These are phyloP conservation scores for Prunella vulgaris DNA, from an alignment of 257 asterid species.

Conservation along the genomic window DNA sequence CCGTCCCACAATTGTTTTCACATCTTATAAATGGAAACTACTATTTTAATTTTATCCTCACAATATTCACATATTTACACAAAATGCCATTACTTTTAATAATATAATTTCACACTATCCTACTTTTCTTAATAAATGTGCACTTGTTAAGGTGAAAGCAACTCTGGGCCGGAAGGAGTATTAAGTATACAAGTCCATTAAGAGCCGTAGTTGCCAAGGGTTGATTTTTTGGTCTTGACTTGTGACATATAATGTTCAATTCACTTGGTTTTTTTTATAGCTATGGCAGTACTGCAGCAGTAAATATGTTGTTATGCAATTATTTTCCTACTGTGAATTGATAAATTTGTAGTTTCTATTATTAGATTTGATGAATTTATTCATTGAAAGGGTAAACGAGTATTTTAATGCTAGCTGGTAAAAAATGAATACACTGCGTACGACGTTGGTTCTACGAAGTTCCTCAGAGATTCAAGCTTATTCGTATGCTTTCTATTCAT, in stretches of 20 bases:
- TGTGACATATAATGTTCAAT: not conserved
- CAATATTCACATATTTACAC: too few relatives aligned
- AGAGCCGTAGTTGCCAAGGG: not conserved
- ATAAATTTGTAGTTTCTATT: not conserved
- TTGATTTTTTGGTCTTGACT: not conserved
- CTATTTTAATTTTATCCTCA: too few relatives aligned
- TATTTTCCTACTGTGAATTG: not conserved
- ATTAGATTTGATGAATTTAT: not conserved
- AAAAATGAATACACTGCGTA: not conserved
- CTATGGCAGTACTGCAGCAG: not conserved
- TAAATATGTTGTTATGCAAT: not conserved
- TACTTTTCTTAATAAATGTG: too few relatives aligned
- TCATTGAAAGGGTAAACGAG: not conserved
- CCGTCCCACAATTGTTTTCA: too few relatives aligned
- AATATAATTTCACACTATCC: too few relatives aligned
- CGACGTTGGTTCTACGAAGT: not conserved
- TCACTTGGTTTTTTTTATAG: not conserved
- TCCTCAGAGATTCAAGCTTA: not conserved
- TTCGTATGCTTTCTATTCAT: slow-evolving; percentile 5
- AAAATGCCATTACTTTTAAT: too few relatives aligned
- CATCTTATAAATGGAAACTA: too few relatives aligned
- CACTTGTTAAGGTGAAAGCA: too few relatives aligned
- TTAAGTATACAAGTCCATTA: not conserved
- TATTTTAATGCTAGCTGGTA: not conserved
- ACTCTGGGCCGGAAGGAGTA: too few relatives aligned